phyloP scores from a whole-genome alignment of 2,329 filamentous ascomycete genomes.

The Alternaria tenuissima region DNA sequence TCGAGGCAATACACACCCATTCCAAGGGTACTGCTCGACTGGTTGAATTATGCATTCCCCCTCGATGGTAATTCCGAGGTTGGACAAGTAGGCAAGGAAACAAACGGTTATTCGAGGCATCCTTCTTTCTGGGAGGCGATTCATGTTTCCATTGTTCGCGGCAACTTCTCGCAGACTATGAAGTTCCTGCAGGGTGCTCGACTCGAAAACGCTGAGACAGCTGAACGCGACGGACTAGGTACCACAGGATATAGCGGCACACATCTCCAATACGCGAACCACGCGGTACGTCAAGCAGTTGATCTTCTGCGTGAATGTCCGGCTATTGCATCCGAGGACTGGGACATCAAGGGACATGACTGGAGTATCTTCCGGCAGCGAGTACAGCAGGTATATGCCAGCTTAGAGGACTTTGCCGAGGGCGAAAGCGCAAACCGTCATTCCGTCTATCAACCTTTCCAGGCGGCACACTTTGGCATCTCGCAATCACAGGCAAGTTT shows the following conservation, averaged over 20 bases:
- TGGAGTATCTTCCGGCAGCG: constrained; percentile 86
- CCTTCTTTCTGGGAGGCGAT: constrained; percentile 85
- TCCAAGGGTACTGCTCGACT: constrained; percentile 81
- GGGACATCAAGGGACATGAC: constrained; percentile 82
- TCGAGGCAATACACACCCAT: constrained; percentile 59
- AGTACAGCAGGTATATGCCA: constrained; percentile 71
- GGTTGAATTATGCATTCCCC: constrained; percentile 80
- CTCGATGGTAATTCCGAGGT: constrained; percentile 70
- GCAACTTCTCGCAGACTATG: constrained; percentile 73
- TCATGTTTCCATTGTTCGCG: constrained; percentile 74
- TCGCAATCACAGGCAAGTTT: constrained; percentile 60
- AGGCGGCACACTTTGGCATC: constrained; percentile 50
- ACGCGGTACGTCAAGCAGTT: constrained; percentile 73
- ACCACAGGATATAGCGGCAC: constrained; percentile 75
- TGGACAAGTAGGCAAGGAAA: constrained; percentile 67
- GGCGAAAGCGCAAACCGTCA: constrained; percentile 65
- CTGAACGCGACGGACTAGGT: constrained; percentile 68
- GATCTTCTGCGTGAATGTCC: constrained; percentile 78
- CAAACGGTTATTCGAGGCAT: constrained; percentile 78
- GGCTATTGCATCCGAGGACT: constrained; percentile 70
- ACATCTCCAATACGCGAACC: constrained; percentile 80
- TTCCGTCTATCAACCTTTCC: constrained; percentile 56
- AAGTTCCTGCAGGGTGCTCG: constrained; percentile 75
- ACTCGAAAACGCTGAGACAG: constrained; percentile 76
- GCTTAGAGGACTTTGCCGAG: constrained; percentile 81